phyloP scores from a whole-genome alignment of 306 rosid genomes.

The Vachellia pachyceras region DNA sequence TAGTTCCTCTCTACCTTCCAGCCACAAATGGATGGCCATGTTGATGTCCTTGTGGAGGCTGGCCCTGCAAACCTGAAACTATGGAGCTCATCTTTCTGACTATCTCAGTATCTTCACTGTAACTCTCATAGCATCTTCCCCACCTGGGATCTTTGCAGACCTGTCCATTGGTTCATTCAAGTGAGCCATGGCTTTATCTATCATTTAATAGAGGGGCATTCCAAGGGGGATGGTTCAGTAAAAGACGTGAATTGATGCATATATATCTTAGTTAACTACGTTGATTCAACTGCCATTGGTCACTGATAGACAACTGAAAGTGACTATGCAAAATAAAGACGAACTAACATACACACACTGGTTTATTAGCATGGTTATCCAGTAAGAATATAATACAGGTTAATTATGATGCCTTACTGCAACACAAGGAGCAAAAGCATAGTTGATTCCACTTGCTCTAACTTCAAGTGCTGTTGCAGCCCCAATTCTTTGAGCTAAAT shows the following conservation, averaged over 20 bases:
- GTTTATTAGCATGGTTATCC: not conserved
- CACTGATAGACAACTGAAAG: not conserved
- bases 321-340: not conserved
- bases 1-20: conserved; percentile 64
- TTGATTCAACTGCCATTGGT: conserved; percentile 4
- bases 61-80: conserved; percentile 90
- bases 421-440: conserved; percentile 84
- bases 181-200: conserved; percentile 34
- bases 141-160: conserved; percentile 90
- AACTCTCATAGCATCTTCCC: conserved; percentile 92
- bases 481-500: conserved; percentile 80
- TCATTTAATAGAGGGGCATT: conserved; percentile 1
- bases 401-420: conserved; percentile 63
- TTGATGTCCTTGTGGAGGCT: conserved; percentile 68
- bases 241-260: not conserved
- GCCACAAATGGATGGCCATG: conserved; percentile 81
- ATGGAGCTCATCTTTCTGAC: conserved; percentile 80
- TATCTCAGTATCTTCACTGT: conserved; percentile 79
- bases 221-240: not conserved
- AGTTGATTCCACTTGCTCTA: conserved; percentile 80
- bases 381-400: not conserved
- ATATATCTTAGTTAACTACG: conserved; percentile 10
- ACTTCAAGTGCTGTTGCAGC: conserved; percentile 86
- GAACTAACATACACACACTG: not conserved
- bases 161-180: conserved; percentile 47